phyloP scores from a whole-genome alignment of 2,329 filamentous ascomycete species.

The Diaporthe nobilis region DNA sequence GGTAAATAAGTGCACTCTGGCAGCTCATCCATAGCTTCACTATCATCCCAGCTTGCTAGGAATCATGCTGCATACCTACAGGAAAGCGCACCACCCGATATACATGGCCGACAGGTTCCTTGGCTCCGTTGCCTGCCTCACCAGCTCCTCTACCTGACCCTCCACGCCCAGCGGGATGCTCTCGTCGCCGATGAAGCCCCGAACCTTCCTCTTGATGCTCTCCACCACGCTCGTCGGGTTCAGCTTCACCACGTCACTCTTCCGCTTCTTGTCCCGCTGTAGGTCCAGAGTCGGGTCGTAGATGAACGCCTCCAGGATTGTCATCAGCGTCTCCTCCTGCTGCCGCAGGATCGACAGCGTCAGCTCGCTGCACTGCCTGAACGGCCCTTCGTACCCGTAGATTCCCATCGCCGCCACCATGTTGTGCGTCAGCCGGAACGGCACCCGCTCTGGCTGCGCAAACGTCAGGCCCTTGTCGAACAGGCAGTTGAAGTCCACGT shows the following conservation, averaged over 20 bases:
- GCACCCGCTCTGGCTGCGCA: constrained; percentile 92
- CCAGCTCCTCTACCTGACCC: constrained; percentile 96
- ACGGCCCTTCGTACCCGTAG: constrained; percentile 93
- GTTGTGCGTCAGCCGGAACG: constrained; percentile 97
- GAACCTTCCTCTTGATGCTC: constrained; percentile 88
- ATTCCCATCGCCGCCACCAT: constrained; percentile 98
- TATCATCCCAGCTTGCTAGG: neutral
- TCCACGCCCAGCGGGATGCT: constrained; percentile 94
- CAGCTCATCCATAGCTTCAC: neutral
- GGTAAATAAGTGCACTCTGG: neutral
- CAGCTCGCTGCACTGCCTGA: constrained; percentile 90
- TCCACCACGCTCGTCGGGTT: constrained; percentile 85
- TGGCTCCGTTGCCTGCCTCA: constrained; percentile 86
- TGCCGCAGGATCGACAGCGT: constrained; percentile 87
- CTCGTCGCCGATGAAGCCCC: constrained; percentile 86
- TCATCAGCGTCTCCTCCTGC: constrained; percentile 97
- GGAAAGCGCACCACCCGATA: constrained; percentile 86
- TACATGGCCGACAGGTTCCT: constrained; percentile 93
- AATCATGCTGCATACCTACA: constrained; percentile 52
- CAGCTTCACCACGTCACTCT: constrained; percentile 61
- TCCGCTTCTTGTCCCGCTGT: constrained; percentile 77
- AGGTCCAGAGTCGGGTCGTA: constrained; percentile 97
- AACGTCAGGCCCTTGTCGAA: constrained; percentile 99
- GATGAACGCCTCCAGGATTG: constrained; percentile 95
- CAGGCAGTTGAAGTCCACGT: constrained; percentile 99